phyloP scores from a whole-genome alignment of 2,329 filamentous ascomycete species.

The Waltergamsia citrina region DNA sequence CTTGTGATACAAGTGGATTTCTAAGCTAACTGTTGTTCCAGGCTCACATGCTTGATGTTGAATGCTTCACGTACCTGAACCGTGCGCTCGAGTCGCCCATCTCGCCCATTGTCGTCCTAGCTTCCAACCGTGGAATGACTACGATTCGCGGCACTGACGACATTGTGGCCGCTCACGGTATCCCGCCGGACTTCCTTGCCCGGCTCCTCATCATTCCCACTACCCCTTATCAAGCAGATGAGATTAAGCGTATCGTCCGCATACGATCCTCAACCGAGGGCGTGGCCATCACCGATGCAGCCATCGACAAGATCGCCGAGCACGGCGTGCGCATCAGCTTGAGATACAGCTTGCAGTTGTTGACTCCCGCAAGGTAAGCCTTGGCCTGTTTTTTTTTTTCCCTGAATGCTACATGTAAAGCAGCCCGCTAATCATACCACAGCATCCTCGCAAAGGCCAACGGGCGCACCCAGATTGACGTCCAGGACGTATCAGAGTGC shows the following conservation, averaged over 20 bases:
- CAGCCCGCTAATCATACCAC: slow-evolving; percentile 19
- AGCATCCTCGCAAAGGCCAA: slow-evolving; percentile 84
- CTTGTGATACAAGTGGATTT: neutral
- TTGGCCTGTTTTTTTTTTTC: slow-evolving; percentile 4
- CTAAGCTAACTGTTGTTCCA: slow-evolving; percentile 24
- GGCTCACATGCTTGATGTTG: slow-evolving; percentile 99
- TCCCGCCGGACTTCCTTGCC: slow-evolving; percentile 86
- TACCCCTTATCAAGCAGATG: slow-evolving; percentile 74
- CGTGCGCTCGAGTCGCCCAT: slow-evolving; percentile 92
- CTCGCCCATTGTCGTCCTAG: slow-evolving; percentile 93
- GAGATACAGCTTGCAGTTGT: slow-evolving; percentile 84
- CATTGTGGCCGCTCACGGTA: slow-evolving; percentile 80
- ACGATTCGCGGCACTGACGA: slow-evolving; percentile 82
- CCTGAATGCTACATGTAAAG: neutral
- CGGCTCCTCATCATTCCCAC: slow-evolving; percentile 95
- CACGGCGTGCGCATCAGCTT: slow-evolving; percentile 85
- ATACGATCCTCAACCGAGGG: slow-evolving; percentile 76
- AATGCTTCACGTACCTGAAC: slow-evolving; percentile 98
- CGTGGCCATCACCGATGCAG: slow-evolving; percentile 68
- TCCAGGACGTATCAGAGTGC: slow-evolving; percentile 70
- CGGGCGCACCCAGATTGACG: slow-evolving; percentile 66
- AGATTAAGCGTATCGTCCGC: slow-evolving; percentile 87
- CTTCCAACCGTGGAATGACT: slow-evolving; percentile 91
- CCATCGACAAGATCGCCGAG: slow-evolving; percentile 77
- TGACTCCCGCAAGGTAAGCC: slow-evolving; percentile 69